Evolutionary conservation across 148 eudicot genomes (phyloP).

Genomic region (Diospyros lotus): DNA sequence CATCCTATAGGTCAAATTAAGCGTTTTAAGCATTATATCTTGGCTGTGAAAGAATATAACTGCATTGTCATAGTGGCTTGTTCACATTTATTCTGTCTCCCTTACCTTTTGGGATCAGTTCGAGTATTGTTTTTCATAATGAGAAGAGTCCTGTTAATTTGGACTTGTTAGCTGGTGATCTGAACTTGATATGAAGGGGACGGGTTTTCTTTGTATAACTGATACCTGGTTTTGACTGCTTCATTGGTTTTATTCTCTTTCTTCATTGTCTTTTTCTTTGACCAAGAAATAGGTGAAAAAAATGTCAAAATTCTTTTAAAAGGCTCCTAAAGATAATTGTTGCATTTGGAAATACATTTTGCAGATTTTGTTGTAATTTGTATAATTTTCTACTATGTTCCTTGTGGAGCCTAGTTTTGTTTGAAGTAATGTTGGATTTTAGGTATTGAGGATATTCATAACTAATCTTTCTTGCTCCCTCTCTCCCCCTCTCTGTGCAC

Average conservation of each 20-base stretch:
- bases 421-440: neutral
- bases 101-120: neutral
- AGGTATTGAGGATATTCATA: neutral
- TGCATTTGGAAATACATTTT: neutral
- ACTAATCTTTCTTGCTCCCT: neutral
- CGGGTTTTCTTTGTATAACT: neutral
- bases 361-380: neutral
- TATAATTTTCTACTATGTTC: neutral
- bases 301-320: neutral
- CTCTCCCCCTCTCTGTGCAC: neutral
- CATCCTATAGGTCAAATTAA: neutral
- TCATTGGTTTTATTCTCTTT: neutral
- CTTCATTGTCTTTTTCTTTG: neutral
- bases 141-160: constrained; percentile 1
- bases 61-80: neutral
- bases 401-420: neutral
- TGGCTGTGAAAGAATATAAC: neutral
- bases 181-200: neutral
- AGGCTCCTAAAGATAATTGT: neutral
- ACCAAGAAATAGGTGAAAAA: constrained; percentile 3
- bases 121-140: neutral
- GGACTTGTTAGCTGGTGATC: neutral
- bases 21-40: neutral
- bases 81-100: neutral
- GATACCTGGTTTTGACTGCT: neutral